A percentile compares a stretch with the other conserved stretches of the same genome.
phyloP scores from a whole-genome alignment of 2,329 filamentous ascomycete genomes.

The Curvularia eragrostidis region DNA sequence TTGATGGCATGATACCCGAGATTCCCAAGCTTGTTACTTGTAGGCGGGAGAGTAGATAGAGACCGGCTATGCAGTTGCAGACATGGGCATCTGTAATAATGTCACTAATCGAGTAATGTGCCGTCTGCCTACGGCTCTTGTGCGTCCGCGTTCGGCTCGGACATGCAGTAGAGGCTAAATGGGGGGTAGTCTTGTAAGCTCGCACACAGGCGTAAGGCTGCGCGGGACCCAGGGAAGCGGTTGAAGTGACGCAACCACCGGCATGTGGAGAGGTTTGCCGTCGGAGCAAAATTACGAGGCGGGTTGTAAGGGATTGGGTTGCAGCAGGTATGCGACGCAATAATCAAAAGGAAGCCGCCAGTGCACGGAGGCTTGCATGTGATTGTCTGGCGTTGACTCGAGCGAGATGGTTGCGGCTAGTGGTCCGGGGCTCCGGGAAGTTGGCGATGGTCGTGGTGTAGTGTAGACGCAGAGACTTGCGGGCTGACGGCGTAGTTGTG shows the following conservation, averaged over 20 bases:
- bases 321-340: conserved; percentile 12
- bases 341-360: not conserved
- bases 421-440: conserved; percentile 15
- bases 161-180: conserved; percentile 23
- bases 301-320: conserved; percentile 5
- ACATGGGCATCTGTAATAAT: conserved; percentile 12
- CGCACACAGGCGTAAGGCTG: conserved; percentile 21
- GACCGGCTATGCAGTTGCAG: conserved; percentile 1
- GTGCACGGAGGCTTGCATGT: conserved; percentile 18
- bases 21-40: not conserved
- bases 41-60: not conserved
- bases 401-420: conserved; percentile 13
- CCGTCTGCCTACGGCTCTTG: not conserved
- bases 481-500: conserved; percentile 5
- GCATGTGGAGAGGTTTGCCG: conserved; percentile 16
- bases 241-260: conserved; percentile 23
- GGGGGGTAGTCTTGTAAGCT: conserved; percentile 10
- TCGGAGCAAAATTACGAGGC: conserved; percentile 17
- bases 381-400: conserved; percentile 15
- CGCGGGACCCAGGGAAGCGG: conserved; percentile 19
- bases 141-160: conserved; percentile 3
- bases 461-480: conserved; percentile 4
- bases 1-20: conserved; percentile 10
- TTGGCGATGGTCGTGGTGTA: not conserved
- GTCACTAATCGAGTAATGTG: conserved; percentile 5